Evolutionary conservation across 1,139 yeast species (phyloP).

Genomic region (Pichia sp.): DNA sequence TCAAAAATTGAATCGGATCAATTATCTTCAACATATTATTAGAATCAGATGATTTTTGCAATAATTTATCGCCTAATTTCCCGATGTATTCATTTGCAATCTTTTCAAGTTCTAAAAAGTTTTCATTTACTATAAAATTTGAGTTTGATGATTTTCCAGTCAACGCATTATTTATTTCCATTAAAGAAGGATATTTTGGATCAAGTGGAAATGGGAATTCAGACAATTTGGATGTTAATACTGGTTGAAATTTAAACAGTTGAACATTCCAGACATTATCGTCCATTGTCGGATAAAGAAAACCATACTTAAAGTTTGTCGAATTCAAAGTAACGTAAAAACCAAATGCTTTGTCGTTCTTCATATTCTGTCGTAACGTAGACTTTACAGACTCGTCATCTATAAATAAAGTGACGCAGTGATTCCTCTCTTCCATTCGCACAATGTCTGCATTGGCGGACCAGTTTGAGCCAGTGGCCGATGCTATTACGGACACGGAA

Average conservation of each 20-base stretch:
- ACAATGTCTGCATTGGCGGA: no score
- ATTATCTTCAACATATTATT: conserved; percentile 11
- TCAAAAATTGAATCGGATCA: conserved; percentile 25
- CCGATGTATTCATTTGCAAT: neutral
- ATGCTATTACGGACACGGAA: no score
- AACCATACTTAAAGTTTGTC: neutral
- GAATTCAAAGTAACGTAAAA: neutral
- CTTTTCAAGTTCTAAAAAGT: conserved; percentile 1
- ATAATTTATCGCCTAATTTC: neutral
- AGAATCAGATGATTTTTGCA: neutral
- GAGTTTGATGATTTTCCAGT: neutral
- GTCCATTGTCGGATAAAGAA: neutral
- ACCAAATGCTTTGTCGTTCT: neutral
- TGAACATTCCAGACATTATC: neutral
- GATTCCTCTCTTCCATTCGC: no score
- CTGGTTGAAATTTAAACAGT: no score
- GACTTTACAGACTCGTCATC: no score
- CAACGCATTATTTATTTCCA: neutral
- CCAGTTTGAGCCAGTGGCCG: no score
- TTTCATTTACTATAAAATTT: conserved; percentile 1
- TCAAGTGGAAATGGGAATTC: neutral
- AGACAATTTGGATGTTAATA: no score
- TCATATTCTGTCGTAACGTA: no score
- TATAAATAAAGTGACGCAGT: no score
- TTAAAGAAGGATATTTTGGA: neutral